phyloP scores from a whole-genome alignment of 2,329 filamentous ascomycete genomes.

The Pseudogymnoascus sp. region DNA sequence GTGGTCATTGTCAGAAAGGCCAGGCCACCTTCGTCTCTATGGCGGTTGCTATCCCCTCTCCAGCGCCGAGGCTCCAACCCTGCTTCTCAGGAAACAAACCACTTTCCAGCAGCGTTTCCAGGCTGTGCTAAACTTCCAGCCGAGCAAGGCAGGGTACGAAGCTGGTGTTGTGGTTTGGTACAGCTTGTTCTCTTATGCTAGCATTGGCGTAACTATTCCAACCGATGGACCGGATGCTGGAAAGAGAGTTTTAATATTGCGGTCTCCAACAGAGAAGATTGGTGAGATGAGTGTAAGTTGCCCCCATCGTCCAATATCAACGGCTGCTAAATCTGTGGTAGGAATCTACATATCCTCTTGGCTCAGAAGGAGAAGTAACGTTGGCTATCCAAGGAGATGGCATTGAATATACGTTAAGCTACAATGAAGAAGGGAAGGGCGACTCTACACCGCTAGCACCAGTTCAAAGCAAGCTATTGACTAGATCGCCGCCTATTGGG shows the following conservation, averaged over 20 bases:
- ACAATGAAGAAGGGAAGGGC: background rate
- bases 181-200: slow-evolving; percentile 41
- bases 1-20: slow-evolving; percentile 39
- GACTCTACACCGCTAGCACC: background rate
- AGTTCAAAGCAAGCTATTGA: slow-evolving; percentile 14
- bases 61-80: slow-evolving; percentile 42
- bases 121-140: slow-evolving; percentile 39
- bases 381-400: slow-evolving; percentile 7
- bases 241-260: background rate
- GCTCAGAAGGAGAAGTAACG: background rate
- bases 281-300: background rate
- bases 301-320: background rate
- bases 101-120: slow-evolving; percentile 37
- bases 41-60: slow-evolving; percentile 46
- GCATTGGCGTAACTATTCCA: slow-evolving; percentile 32
- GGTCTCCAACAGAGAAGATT: background rate
- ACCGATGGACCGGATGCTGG: background rate
- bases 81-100: slow-evolving; percentile 48
- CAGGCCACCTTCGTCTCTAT: slow-evolving; percentile 39
- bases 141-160: slow-evolving; percentile 37
- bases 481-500: slow-evolving; percentile 17
- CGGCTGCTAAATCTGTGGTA: background rate
- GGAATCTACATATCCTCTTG: background rate
- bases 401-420: background rate
- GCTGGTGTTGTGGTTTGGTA: slow-evolving; percentile 48